These are phyloP conservation scores for Chlamydomonas incerta DNA, from an alignment of 139 green algal genomes.

Conservation along the genomic window DNA sequence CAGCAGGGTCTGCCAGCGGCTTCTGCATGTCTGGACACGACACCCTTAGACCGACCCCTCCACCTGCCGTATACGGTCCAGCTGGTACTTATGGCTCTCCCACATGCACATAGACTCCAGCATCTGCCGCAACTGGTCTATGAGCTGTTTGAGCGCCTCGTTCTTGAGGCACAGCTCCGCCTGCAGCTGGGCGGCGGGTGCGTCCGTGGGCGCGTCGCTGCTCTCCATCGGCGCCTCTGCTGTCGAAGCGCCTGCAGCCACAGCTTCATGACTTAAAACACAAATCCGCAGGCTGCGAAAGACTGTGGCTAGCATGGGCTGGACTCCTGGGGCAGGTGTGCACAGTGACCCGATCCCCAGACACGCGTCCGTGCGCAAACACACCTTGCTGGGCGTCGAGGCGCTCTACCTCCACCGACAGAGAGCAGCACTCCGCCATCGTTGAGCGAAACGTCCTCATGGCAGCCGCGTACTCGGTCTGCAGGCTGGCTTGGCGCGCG, in stretches of 20 bases:
- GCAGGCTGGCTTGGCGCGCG: not conserved
- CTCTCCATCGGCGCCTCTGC: not conserved
- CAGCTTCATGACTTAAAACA: too few relatives aligned
- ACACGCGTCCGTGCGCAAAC: too few relatives aligned
- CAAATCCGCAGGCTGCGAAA: too few relatives aligned
- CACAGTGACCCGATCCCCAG: too few relatives aligned
- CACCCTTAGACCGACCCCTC: too few relatives aligned
- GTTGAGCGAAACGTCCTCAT: not conserved
- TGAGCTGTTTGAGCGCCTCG: constrained; percentile 45
- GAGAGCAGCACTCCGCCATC: not conserved
- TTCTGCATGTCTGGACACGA: too few relatives aligned
- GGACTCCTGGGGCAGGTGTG: too few relatives aligned
- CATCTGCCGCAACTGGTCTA: constrained; percentile 55
- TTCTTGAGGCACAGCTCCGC: constrained; percentile 37
- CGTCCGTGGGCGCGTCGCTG: not conserved
- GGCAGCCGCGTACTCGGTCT: not conserved
- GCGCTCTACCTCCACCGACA: not conserved
- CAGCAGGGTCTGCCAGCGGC: too few relatives aligned
- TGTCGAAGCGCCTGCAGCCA: not conserved
- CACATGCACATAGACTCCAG: constrained; percentile 57
- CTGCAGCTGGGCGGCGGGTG: not conserved
- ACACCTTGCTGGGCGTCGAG: not conserved
- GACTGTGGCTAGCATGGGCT: too few relatives aligned
- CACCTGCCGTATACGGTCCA: not conserved
- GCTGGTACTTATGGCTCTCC: constrained; percentile 31